A percentile compares a stretch with the other conserved stretches of the same genome.
These are phyloP conservation scores for Astraeus odoratus DNA, from an alignment of 768 basidiomycete genomes.

Conservation along the genomic window DNA sequence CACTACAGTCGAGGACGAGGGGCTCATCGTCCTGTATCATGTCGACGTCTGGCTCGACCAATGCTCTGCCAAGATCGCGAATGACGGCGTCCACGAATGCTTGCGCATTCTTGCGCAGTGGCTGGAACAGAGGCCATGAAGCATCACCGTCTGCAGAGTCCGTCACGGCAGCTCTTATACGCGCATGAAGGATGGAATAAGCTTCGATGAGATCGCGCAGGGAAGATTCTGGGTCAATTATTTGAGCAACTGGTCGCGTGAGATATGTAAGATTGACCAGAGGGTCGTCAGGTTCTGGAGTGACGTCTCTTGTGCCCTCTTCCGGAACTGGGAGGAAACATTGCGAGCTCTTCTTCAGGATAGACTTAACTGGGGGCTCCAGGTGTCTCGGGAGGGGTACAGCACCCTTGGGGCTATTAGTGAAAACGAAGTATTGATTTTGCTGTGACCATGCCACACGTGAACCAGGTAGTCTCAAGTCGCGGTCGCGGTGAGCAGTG, in stretches of 20 bases:
- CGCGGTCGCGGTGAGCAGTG: slow-evolving; percentile 51
- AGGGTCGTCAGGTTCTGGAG: slow-evolving; percentile 73
- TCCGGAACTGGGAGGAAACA: slow-evolving; percentile 31
- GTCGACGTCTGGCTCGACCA: slow-evolving; percentile 46
- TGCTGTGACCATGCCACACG: slow-evolving; percentile 49
- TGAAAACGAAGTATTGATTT: slow-evolving; percentile 40
- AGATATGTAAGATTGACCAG: slow-evolving; percentile 59
- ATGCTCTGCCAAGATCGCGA: slow-evolving; percentile 60
- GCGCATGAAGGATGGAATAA: slow-evolving; percentile 62
- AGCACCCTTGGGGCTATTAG: slow-evolving; percentile 22
- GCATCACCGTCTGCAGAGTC: slow-evolving; percentile 46
- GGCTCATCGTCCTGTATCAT: slow-evolving; percentile 15
- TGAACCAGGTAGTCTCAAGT: slow-evolving; percentile 33
- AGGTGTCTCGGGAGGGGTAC: slow-evolving; percentile 28
- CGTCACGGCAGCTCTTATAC: slow-evolving; percentile 43
- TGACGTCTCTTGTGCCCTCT: slow-evolving; percentile 50
- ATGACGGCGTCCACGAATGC: slow-evolving; percentile 52
- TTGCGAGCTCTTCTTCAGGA: slow-evolving; percentile 51
- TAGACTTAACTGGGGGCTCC: slow-evolving; percentile 52
- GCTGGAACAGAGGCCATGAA: slow-evolving; percentile 68
- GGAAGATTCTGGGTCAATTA: slow-evolving; percentile 43
- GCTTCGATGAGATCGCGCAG: slow-evolving; percentile 63
- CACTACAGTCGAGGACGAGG: slow-evolving; percentile 16
- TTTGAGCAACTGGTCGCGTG: slow-evolving; percentile 52
- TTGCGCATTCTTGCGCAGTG: slow-evolving; percentile 48